These are phyloP conservation scores for Amanita molliuscula DNA, from an alignment of 768 basidiomycete species.

Conservation along the genomic window DNA sequence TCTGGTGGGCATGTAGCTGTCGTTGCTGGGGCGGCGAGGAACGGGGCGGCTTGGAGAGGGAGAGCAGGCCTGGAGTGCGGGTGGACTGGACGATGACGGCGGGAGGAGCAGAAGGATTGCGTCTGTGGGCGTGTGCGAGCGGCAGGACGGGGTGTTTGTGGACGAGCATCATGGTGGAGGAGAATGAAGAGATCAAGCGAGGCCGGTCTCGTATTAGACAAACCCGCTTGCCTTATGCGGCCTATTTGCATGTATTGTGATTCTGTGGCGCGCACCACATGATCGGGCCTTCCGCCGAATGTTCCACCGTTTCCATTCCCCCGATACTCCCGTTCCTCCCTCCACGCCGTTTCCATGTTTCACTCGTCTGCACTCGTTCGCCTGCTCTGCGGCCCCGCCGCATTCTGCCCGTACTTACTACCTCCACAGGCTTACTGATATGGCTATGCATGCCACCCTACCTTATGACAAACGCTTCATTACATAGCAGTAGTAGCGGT, in stretches of 20 bases:
- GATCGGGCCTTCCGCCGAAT: conserved; percentile 6
- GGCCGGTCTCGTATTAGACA: conserved; percentile 1
- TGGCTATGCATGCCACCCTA: no score
- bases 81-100: conserved; percentile 6
- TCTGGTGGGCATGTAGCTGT: conserved; percentile 1
- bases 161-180: conserved; percentile 7
- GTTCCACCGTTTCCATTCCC: conserved; percentile 2
- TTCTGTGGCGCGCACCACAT: conserved; percentile 5
- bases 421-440: not conserved
- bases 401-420: not conserved
- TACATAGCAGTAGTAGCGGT: no score
- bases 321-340: no score
- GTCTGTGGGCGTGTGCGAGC: not conserved
- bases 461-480: no score
- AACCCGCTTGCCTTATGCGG: not conserved
- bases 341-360: not conserved
- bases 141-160: conserved; percentile 2
- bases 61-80: conserved; percentile 6
- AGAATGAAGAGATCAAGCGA: not conserved
- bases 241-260: not conserved
- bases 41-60: conserved; percentile 6
- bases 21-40: conserved; percentile 2
- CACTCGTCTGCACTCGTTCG: not conserved
- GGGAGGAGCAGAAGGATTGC: conserved; percentile 5
- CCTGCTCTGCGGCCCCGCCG: no score